Evolutionary conservation across 805 yeast genomes (phyloP), one percentile per base, ranked within the genome.

Genomic region (Saccharomycopsis vini): DNA sequence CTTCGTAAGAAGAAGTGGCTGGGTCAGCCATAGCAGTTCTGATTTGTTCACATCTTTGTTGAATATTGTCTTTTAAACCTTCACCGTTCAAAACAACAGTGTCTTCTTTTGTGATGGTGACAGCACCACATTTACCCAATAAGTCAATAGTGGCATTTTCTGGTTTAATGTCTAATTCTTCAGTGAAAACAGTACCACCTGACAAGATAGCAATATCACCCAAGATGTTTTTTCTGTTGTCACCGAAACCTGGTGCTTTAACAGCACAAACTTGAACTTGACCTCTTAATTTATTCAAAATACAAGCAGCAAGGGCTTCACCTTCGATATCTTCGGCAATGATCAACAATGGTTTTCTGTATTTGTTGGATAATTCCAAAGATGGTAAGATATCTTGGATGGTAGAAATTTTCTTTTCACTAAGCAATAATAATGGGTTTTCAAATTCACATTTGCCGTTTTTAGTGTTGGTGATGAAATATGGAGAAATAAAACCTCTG

Each of bases 181-280:
- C 96, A 54, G 96, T 87, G 47, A 67, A 63, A 7, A 69, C 64
- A 15, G 95, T 85, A 67, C 96, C 96, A 50, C 97, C 97, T 36
- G 97, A 81, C 51, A 89, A 74, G 58, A 87, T 81, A 59, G 96
- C 95, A 65, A 92, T 79, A 66, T 92, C 98, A 54, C 95, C 96
- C 51, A 92, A 71, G 53, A 85, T 88, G 74, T 88, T 88, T 76
- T 86, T 85, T 72, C 97, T 83, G 80, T 92, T 89, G 72, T 92
- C 98, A 66, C 97, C 98, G 60, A 90, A 92, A 42, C 98, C 98
- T 58, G 98, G 98, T 28, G 97, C 95, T 75, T 89, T 90, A 54
- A 92, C 96, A 56, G 92, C 94, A 62, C 92, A 84, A 49, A 92
- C 97, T 68, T 87, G 94, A 50, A 92, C 97, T 72, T 90, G 97